phyloP scores from a whole-genome alignment of 1,284 basidiomycete species.

The Agaricales sp. region DNA sequence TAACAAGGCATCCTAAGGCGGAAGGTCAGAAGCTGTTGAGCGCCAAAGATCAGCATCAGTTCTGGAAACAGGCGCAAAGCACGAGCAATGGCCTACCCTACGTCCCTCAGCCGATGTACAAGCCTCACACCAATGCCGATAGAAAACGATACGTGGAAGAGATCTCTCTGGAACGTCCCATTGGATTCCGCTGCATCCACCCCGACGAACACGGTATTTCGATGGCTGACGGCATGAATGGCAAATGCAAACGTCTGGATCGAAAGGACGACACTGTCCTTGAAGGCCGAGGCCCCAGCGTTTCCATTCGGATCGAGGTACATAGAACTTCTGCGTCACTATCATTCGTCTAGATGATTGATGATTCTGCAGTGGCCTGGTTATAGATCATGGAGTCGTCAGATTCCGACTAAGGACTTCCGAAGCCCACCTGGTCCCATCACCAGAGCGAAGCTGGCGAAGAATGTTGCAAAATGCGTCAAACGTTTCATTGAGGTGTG shows the following conservation, averaged over 20 bases:
- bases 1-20: no score
- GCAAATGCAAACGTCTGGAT: constrained; percentile 28
- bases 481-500: constrained; percentile 42
- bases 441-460: constrained; percentile 53
- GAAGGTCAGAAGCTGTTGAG: no score
- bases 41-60: constrained; percentile 28
- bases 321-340: constrained; percentile 11
- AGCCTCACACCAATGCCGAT: constrained; percentile 65
- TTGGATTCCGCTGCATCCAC: constrained; percentile 45
- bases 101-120: constrained; percentile 58
- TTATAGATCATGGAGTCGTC: no score
- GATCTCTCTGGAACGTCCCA: constrained; percentile 46
- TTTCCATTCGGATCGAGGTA: constrained; percentile 68
- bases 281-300: constrained; percentile 58
- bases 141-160: constrained; percentile 64
- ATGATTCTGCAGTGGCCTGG: constrained; percentile 53
- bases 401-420: constrained; percentile 72
- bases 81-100: constrained; percentile 28
- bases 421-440: constrained; percentile 63
- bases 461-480: constrained; percentile 57
- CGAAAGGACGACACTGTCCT: constrained; percentile 56
- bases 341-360: constrained; percentile 2
- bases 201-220: constrained; percentile 47
- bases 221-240: constrained; percentile 39
- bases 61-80: constrained; percentile 31